Evolutionary conservation across 2,329 filamentous ascomycete genomes (phyloP), one percentile per base, ranked within the genome.

Genomic region (Aspergillus sclerotialis): DNA sequence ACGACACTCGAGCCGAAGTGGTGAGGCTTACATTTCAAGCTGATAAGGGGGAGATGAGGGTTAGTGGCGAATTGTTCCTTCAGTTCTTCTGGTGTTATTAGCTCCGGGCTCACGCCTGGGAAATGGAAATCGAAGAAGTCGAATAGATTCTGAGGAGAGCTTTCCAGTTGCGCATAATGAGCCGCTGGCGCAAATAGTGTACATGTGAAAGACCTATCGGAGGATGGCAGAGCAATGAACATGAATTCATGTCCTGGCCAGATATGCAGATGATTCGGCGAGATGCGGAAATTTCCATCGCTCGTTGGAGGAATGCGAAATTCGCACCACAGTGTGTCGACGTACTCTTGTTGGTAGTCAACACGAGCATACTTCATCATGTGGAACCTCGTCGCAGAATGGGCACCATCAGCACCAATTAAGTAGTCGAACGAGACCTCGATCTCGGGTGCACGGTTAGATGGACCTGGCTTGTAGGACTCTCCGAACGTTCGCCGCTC

Each of bases 301-400:
- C 57, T 44, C 0, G 61, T 54, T 8, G 84, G 72, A 13, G 75
- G 69, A 41, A 98, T 87, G 32, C 80, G 80, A 56, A 98, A 96
- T 56, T 98, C 92, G 60, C 90, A 96, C 92, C 92, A 98, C 4
- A 96, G 67, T 0, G 89, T 92, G 60, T 96, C 90, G 55, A 98
- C 92, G 60, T 98, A 98, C 50, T 87, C 79, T 57, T 98, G 92
- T 49, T 84, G 74, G 55, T 94, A 98, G 63, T 92, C 79, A 77
- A 96, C 86, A 8, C 84, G 79, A 1, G 82, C 76, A 51, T 78
- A 95, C 64, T 96, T 96, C 90, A 98, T 98, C 64, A 98, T 69
- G 55, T 96, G 88, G 56, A 87, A 93, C 33, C 92, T 75, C 4
- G 89, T 82, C 28, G 88, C 81, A 0, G 90, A 96, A 63, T 98